A percentile compares a stretch with the other conserved stretches of the same genome.
Evolutionary conservation across 345 rosid genomes (phyloP).

Genomic region (Arabis hirsuta): DNA sequence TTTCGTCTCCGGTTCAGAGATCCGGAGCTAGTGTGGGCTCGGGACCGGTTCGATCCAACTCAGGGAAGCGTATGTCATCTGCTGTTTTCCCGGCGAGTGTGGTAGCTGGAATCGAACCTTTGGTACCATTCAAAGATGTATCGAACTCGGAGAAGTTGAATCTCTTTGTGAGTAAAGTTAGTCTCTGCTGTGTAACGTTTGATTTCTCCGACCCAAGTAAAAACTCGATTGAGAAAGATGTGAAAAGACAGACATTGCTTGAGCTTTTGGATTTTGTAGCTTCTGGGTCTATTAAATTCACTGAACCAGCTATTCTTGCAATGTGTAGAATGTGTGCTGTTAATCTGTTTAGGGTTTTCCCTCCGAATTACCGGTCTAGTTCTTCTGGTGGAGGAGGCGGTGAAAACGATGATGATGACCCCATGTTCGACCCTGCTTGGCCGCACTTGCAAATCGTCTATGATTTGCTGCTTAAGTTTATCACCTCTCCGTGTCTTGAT

Average conservation of each 20-base stretch:
- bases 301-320: slow-evolving; percentile 74
- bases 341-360: slow-evolving; percentile 75
- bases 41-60: slow-evolving; percentile 49
- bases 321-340: slow-evolving; percentile 91
- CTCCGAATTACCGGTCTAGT: slow-evolving; percentile 66
- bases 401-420: slow-evolving; percentile 78
- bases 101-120: slow-evolving; percentile 81
- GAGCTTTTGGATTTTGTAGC: slow-evolving; percentile 79
- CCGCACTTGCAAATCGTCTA: slow-evolving; percentile 87
- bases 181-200: slow-evolving; percentile 85
- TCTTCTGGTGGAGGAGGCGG: slow-evolving; percentile 37
- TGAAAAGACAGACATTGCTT: slow-evolving; percentile 74
- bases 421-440: slow-evolving; percentile 84
- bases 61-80: slow-evolving; percentile 65
- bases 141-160: slow-evolving; percentile 69
- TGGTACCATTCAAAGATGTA: slow-evolving; percentile 83
- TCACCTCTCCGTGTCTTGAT: slow-evolving; percentile 73
- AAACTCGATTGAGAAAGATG: slow-evolving; percentile 75
- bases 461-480: slow-evolving; percentile 75
- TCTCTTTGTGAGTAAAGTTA: slow-evolving; percentile 84
- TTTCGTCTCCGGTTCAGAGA: slow-evolving; percentile 44
- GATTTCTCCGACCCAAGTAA: slow-evolving; percentile 78
- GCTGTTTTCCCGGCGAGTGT: slow-evolving; percentile 80
- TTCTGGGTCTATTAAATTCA: slow-evolving; percentile 65
- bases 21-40: slow-evolving; percentile 46